These are phyloP conservation scores for Rhizomucor miehei DNA, from an alignment of 371 early-diverging fungal genomes.

Conservation along the genomic window DNA sequence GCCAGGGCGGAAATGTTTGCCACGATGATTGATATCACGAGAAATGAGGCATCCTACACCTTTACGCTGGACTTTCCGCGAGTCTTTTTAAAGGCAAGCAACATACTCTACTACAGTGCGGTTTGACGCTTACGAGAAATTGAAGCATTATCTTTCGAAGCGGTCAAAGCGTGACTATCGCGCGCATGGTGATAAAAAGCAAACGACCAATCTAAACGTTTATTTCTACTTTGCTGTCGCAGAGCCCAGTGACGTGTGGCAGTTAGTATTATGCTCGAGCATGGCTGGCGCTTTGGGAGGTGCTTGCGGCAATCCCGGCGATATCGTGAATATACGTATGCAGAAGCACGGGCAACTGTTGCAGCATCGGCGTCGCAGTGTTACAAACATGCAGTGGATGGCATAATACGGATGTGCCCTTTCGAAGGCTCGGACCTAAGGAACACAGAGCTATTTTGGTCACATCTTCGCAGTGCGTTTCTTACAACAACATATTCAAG, in stretches of 20 bases:
- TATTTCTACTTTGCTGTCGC: not conserved
- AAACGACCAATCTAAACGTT: not conserved
- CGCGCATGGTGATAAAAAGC: not conserved
- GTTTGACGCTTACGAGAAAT: constrained; percentile 63
- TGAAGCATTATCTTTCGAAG: constrained; percentile 27
- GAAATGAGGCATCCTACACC: constrained; percentile 37
- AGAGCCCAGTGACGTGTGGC: constrained; percentile 35
- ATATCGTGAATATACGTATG: constrained; percentile 69
- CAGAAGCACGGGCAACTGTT: constrained; percentile 72
- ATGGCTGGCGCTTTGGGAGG: constrained; percentile 67
- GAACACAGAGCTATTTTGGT: constrained; percentile 62
- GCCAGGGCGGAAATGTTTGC: constrained; percentile 33
- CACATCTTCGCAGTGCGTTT: constrained; percentile 62
- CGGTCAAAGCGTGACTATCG: constrained; percentile 4
- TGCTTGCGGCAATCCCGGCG: constrained; percentile 71
- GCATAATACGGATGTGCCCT: constrained; percentile 57
- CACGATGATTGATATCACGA: constrained; percentile 32
- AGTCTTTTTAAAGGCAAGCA: constrained; percentile 58
- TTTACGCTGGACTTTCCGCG: constrained; percentile 64
- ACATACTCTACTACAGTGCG: constrained; percentile 72
- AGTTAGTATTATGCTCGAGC: constrained; percentile 50
- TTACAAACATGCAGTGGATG: constrained; percentile 67
- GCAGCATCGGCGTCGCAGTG: constrained; percentile 49
- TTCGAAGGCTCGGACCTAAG: constrained; percentile 63
- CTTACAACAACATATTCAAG: constrained; percentile 63